Evolutionary conservation across 306 rosid species (phyloP), one percentile per base, ranked within the genome.

Genomic region (Trifolium pratense): DNA sequence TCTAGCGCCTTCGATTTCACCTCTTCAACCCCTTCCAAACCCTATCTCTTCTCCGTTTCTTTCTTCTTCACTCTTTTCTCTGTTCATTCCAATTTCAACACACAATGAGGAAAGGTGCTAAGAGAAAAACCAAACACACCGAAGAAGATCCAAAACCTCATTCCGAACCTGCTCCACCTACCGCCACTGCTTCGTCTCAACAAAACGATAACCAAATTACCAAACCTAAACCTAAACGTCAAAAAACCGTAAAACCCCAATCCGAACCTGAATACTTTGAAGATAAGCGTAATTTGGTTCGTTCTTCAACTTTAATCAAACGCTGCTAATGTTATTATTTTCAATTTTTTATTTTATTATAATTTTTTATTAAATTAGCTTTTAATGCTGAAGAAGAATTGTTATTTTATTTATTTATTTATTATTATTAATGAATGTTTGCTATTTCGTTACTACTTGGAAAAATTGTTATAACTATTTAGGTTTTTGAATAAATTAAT

Each of bases 101-200:
- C 43, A 16, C 74, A 72, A 89, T 84, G 91, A 83, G 58, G 86
- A 87, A 68, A 78, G 88, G 88, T 21, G 20, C 91, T 18, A 89
- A 79, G 88, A 83, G 91, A 61, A 89, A 85, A 78, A 23, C 75
- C 25, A 78, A 53, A 26, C 79, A 73, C 49, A 63, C 55, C 37
- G 72, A 79, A 14, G 71, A 79, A 10, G 83, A 79, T 34, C 45
- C 84, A 20, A 72, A 78, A 52, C 53, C 81, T 0, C 61, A 76
- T 49, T 36, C 18, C 36, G 48, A 29, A 31, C 62, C 32, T 46
- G 48, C n/a, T n/a, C n/a, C 25, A 21, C 25, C 25, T 21, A 21
- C 25, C 25, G 25, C 25, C 1, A 21, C 25, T 1, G 25, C 25
- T 21, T 21, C 25, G 25, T 21, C 25, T 21, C 25, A 21, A 21